Percentiles rank a stretch among this genome's conserved stretches.
These are phyloP conservation scores for Plectosphaerella sp. DNA, from an alignment of 2,329 filamentous ascomycete species.

Conservation along the genomic window DNA sequence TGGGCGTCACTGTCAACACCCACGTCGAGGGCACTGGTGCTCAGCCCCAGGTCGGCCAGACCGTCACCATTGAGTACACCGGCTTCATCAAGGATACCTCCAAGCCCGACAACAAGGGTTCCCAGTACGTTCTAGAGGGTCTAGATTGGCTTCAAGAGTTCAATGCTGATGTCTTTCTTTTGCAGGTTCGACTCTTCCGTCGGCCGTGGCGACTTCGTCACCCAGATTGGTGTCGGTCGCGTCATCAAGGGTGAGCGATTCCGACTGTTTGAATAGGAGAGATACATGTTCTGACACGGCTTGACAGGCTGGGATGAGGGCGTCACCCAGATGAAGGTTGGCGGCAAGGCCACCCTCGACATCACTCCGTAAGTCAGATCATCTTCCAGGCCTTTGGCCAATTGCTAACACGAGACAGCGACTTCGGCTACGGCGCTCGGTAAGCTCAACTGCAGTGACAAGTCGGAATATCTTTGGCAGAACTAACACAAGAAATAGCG, in stretches of 20 bases:
- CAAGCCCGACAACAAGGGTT: constrained; percentile 62
- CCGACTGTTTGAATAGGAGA: background rate
- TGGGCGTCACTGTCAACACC: constrained; percentile 71
- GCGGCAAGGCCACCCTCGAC: constrained; percentile 82
- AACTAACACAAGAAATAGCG: constrained; percentile 40
- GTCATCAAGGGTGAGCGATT: constrained; percentile 74
- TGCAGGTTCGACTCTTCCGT: constrained; percentile 84
- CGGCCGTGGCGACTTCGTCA: constrained; percentile 71
- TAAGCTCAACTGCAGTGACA: constrained; percentile 29
- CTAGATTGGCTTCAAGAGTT: background rate
- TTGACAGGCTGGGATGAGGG: constrained; percentile 76
- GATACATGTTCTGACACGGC: background rate
- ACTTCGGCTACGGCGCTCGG: constrained; percentile 61
- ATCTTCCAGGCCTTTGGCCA: background rate
- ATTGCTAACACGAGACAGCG: constrained; percentile 32
- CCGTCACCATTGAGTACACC: constrained; percentile 84
- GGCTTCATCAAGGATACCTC: constrained; percentile 73
- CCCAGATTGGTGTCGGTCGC: constrained; percentile 72
- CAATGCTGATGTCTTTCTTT: background rate
- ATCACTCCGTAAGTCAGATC: constrained; percentile 63
- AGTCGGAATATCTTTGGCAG: background rate
- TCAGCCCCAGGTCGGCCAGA: constrained; percentile 62
- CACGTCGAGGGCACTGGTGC: constrained; percentile 57
- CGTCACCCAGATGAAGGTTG: constrained; percentile 79
- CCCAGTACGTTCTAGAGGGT: constrained; percentile 52